Evolutionary conservation across 2,329 filamentous ascomycete genomes (phyloP).

Genomic region (Malbranchea cinnamomea): DNA sequence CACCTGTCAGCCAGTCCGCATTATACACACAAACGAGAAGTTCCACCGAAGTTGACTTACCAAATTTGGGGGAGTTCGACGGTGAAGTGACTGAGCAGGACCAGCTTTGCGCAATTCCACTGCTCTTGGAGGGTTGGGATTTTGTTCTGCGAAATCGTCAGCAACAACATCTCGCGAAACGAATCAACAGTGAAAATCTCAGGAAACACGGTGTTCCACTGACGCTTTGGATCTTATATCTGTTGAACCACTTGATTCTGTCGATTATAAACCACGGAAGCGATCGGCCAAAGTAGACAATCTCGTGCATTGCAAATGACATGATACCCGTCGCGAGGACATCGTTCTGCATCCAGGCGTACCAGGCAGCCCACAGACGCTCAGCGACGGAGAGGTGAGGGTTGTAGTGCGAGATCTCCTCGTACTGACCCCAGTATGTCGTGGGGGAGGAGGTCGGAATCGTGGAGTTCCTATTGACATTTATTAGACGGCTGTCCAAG

Average conservation of each 20-base stretch:
- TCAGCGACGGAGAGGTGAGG: slow-evolving; percentile 75
- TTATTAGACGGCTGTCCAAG: too few relatives aligned
- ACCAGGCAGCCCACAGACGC: slow-evolving; percentile 90
- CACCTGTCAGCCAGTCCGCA: background rate
- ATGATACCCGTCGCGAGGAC: slow-evolving; percentile 91
- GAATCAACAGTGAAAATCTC: background rate
- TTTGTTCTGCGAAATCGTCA: slow-evolving; percentile 44
- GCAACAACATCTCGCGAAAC: slow-evolving; percentile 2
- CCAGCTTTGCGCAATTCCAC: slow-evolving; percentile 83
- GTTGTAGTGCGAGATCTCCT: slow-evolving; percentile 56
- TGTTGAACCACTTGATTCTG: slow-evolving; percentile 69
- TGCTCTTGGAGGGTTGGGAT: slow-evolving; percentile 87
- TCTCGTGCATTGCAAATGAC: slow-evolving; percentile 91
- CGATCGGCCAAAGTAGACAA: slow-evolving; percentile 83
- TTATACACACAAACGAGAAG: background rate
- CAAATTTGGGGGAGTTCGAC: slow-evolving; percentile 97
- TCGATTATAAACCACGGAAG: slow-evolving; percentile 91
- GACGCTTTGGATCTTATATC: slow-evolving; percentile 88
- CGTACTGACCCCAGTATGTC: slow-evolving; percentile 52
- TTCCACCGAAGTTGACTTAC: slow-evolving; percentile 25
- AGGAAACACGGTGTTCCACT: slow-evolving; percentile 21
- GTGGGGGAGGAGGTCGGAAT: slow-evolving; percentile 27
- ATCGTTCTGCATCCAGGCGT: slow-evolving; percentile 96
- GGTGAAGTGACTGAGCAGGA: slow-evolving; percentile 90
- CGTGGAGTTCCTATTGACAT: slow-evolving; percentile 32